Percentiles rank a stretch among this genome's conserved stretches.
phyloP scores from a whole-genome alignment of 202 grass and related monocot genomes.

The Musa balbisiana region DNA sequence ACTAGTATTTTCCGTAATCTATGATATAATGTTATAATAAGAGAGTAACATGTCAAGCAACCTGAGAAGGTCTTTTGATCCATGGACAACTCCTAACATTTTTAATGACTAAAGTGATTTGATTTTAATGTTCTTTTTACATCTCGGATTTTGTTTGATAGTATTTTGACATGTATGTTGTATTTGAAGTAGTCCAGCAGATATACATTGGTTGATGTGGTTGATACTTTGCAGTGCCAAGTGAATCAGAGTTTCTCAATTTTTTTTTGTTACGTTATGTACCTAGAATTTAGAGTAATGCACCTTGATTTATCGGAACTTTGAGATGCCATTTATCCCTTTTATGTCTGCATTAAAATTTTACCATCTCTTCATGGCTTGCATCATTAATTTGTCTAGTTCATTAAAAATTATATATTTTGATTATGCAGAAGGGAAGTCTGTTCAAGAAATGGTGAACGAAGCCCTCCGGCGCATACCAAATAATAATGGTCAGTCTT shows the following conservation, averaged over 20 bases:
- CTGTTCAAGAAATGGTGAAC: slow-evolving; percentile 88
- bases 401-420: neutral
- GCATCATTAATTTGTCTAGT: neutral
- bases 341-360: neutral
- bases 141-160: neutral
- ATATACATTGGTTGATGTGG: neutral
- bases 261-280: neutral
- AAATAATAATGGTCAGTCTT: slow-evolving; percentile 62
- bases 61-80: too few species aligned
- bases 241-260: neutral
- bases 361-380: neutral
- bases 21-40: neutral
- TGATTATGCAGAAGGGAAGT: slow-evolving; percentile 75
- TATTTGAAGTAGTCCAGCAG: neutral
- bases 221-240: neutral
- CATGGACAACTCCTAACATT: too few species aligned
- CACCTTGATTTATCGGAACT: neutral
- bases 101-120: too few species aligned
- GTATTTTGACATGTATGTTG: neutral
- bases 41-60: neutral
- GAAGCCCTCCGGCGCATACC: slow-evolving; percentile 77
- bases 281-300: neutral
- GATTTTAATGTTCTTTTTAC: too few species aligned
- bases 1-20: neutral
- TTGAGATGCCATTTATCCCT: neutral